A percentile compares a stretch with the other conserved stretches of the same genome.
Conservation (phyloP, 148 eudicot species). For the Polygonum aviculare region DNA sequence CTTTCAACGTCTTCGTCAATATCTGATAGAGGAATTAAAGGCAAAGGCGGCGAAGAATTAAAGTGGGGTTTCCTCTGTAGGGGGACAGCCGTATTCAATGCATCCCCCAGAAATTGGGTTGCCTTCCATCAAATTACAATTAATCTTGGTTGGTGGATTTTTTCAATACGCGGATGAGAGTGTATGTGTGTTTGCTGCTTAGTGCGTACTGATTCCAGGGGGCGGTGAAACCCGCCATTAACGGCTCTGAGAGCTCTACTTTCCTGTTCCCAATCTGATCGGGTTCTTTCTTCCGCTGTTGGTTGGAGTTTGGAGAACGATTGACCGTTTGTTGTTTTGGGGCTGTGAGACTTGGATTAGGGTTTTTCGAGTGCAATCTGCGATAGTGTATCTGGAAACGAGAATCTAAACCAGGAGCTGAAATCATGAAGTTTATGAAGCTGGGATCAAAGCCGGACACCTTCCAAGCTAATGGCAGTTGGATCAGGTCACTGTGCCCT, state of each 20-base stretch:
- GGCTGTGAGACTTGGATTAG: constrained; percentile 1
- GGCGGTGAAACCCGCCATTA: not conserved
- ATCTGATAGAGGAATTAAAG: constrained; percentile 19
- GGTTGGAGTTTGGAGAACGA: not conserved
- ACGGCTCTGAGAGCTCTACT: not conserved
- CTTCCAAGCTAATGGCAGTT: constrained; percentile 52
- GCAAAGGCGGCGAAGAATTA: constrained; percentile 47
- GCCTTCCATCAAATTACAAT: constrained; percentile 5
- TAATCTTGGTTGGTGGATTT: constrained; percentile 10
- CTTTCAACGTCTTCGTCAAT: not conserved
- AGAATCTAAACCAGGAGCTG: not conserved
- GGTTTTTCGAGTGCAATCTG: not conserved
- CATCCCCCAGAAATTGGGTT: constrained; percentile 14
- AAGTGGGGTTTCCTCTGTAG: constrained; percentile 13
- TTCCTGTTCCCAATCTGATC: not conserved
- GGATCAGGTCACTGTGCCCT: constrained; percentile 35
- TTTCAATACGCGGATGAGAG: not conserved
- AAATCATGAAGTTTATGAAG: constrained; percentile 83
- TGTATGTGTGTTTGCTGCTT: not conserved
- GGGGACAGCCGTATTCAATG: constrained; percentile 28
- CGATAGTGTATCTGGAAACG: not conserved
- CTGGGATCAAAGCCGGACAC: constrained; percentile 83
- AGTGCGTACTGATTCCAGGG: not conserved
- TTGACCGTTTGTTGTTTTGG: not conserved
- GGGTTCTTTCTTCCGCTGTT: not conserved